Percentiles rank a stretch among this genome's conserved stretches.
phyloP scores from a whole-genome alignment of 305 asterid species.

The Plantago coronopus region DNA sequence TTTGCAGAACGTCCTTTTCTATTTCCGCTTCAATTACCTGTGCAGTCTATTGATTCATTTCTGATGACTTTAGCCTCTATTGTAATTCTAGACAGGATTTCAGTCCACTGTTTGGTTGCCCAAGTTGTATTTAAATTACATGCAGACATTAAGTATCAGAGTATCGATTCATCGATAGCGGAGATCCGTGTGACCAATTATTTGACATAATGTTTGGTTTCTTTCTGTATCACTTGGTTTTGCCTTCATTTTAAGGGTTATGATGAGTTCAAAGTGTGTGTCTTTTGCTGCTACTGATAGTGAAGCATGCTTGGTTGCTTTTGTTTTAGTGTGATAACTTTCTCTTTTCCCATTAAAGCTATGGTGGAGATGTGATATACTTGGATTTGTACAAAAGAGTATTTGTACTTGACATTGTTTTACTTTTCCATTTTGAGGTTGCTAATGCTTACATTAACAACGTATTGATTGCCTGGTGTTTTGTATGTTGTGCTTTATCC shows the following conservation, averaged over 20 bases:
- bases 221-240: background rate
- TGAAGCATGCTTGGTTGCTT: background rate
- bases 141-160: background rate
- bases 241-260: no score
- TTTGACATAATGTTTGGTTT: background rate
- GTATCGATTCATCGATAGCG: background rate
- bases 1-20: no score
- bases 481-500: background rate
- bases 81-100: no score
- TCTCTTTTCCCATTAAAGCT: background rate
- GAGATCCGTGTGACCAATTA: background rate
- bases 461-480: background rate
- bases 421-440: background rate
- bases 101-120: background rate
- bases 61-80: no score
- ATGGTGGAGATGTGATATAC: background rate
- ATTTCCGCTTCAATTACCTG: background rate
- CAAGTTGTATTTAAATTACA: background rate
- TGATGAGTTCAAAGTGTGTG: background rate
- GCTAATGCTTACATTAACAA: background rate
- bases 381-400: background rate
- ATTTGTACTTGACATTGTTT: background rate
- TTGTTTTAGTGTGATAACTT: background rate
- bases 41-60: background rate
- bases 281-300: background rate